Percentiles rank a stretch among this genome's conserved stretches.
Conservation (phyloP, 2,329 filamentous ascomycete genomes). For the Penicillium rolfsii region DNA sequence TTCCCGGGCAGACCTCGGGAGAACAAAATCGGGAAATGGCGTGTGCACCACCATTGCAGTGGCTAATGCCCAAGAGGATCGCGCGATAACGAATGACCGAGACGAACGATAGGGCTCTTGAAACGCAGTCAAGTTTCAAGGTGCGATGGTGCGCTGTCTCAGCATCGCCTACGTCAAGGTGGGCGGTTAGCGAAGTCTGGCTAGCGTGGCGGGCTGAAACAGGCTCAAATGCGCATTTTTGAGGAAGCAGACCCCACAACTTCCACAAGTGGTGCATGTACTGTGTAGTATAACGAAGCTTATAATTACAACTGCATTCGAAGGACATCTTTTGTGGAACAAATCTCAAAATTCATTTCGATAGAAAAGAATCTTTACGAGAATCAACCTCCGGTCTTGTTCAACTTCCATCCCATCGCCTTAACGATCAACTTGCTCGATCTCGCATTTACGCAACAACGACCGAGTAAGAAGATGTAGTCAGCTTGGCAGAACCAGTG, state of each 20-base stretch:
- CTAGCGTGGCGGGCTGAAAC: conserved; percentile 5
- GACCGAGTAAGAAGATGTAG: conserved; percentile 36
- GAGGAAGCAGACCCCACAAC: background rate
- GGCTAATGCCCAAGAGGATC: background rate
- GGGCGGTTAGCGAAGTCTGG: conserved; percentile 9
- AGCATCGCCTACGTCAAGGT: background rate
- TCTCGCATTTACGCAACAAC: conserved; percentile 28
- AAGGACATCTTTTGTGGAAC: background rate
- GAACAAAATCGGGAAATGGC: background rate
- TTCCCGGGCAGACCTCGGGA: background rate
- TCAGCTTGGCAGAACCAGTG: conserved; percentile 36
- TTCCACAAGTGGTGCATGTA: background rate
- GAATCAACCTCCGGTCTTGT: background rate
- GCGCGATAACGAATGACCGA: background rate
- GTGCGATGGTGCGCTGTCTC: conserved; percentile 13
- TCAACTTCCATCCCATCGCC: background rate
- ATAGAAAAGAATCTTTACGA: conserved; percentile 5
- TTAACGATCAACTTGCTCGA: background rate
- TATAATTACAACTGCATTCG: background rate
- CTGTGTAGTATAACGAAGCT: background rate
- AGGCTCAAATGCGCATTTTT: background rate
- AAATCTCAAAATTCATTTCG: conserved; percentile 8
- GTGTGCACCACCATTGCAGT: background rate
- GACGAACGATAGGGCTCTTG: conserved; percentile 11
- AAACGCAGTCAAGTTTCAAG: conserved; percentile 18